A percentile compares a stretch with the other conserved stretches of the same genome.
Conservation (phyloP, 768 basidiomycete species). For the Obba rivulosa region DNA sequence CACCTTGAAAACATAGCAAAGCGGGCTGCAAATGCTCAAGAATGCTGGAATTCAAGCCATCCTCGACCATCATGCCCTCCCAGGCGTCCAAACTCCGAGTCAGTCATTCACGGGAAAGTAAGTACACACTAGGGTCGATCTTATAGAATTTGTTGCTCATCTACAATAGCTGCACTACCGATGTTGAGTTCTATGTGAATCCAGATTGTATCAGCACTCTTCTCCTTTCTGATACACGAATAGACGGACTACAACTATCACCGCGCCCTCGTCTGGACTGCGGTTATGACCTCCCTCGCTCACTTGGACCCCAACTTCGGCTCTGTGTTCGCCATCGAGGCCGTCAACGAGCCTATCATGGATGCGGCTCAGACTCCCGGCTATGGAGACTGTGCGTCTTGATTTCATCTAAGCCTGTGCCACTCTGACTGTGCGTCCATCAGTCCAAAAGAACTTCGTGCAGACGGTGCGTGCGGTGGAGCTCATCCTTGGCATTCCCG, state of each 20-base stretch:
- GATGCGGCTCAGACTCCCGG: constrained; percentile 61
- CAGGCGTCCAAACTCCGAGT: constrained; percentile 56
- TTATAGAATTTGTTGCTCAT: constrained; percentile 2
- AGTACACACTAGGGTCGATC: background rate
- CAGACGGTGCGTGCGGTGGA: constrained; percentile 63
- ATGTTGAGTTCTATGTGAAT: constrained; percentile 71
- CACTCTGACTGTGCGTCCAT: background rate
- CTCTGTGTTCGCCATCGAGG: constrained; percentile 66
- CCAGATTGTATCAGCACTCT: background rate
- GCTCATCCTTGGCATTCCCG: constrained; percentile 48
- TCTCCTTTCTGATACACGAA: background rate
- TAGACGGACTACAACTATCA: constrained; percentile 70
- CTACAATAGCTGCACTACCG: constrained; percentile 49
- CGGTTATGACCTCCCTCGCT: constrained; percentile 68
- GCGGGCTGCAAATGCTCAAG: constrained; percentile 55
- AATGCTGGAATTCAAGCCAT: constrained; percentile 62
- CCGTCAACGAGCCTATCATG: constrained; percentile 77
- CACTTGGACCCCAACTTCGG: constrained; percentile 65
- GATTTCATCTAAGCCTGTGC: background rate
- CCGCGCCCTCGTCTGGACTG: constrained; percentile 76
- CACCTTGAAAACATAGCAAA: constrained; percentile 36
- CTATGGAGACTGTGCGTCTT: constrained; percentile 59
- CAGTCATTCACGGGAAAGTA: constrained; percentile 71
- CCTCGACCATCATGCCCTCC: constrained; percentile 65
- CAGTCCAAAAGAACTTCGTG: constrained; percentile 71